Conservation (phyloP, 148 eudicot genomes). For the Nepenthes mirabilis region DNA sequence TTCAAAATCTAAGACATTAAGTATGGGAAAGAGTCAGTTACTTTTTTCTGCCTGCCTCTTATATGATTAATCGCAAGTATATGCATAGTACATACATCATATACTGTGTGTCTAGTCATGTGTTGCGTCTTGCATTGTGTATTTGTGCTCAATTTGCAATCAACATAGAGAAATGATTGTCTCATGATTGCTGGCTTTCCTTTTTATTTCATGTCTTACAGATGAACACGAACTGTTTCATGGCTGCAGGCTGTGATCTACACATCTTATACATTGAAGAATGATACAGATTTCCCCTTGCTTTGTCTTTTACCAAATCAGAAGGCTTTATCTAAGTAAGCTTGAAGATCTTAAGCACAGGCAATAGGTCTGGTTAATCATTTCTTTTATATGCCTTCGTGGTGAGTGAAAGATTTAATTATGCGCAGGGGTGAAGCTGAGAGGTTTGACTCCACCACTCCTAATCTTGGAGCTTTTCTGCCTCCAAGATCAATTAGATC, state of each 20-base stretch:
- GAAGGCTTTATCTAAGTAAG: constrained; percentile 58
- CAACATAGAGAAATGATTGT: not conserved
- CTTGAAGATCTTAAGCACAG: constrained; percentile 7
- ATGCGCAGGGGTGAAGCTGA: constrained; percentile 58
- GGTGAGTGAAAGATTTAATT: constrained; percentile 2
- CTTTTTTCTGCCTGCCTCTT: not conserved
- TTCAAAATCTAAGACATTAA: no score
- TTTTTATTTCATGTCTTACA: no score
- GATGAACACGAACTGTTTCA: not conserved
- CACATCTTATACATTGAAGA: constrained; percentile 67
- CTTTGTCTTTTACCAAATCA: constrained; percentile 49
- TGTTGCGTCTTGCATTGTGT: no score
- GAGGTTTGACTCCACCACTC: constrained; percentile 27
- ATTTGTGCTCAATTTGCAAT: no score
- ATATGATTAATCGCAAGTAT: not conserved
- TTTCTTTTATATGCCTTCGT: constrained; percentile 1
- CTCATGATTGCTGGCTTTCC: not conserved
- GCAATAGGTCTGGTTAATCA: not conserved
- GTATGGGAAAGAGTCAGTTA: not conserved
- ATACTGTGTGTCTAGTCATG: not conserved
- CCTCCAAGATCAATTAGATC: constrained; percentile 62
- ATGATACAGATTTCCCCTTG: constrained; percentile 46
- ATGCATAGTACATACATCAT: not conserved
- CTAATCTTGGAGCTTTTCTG: constrained; percentile 54
- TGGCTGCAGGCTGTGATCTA: constrained; percentile 64